phyloP scores from a whole-genome alignment of 805 yeast genomes.

The Starmerella vaccinii region DNA sequence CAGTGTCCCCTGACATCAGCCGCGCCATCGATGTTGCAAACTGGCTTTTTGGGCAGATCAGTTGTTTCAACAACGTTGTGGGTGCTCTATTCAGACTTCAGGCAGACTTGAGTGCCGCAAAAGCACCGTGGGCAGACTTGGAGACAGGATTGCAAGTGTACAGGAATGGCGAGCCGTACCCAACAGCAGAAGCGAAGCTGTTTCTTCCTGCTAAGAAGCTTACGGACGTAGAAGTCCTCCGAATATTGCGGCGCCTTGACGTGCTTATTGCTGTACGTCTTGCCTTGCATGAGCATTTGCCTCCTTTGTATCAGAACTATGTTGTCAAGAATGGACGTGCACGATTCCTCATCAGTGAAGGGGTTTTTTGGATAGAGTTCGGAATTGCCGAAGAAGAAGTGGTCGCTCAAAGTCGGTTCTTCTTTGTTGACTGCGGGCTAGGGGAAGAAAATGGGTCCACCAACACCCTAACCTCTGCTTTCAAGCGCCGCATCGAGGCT shows the following conservation, averaged over 20 bases:
- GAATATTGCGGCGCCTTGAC: slow-evolving; percentile 58
- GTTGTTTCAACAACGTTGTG: slow-evolving; percentile 50
- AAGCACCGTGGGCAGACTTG: slow-evolving; percentile 83
- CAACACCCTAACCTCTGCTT: slow-evolving; percentile 13
- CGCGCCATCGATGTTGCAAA: slow-evolving; percentile 74
- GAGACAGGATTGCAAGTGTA: slow-evolving; percentile 80
- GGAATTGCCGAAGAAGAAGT: slow-evolving; percentile 52
- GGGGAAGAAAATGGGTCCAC: slow-evolving; percentile 35
- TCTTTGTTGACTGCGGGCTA: slow-evolving; percentile 66
- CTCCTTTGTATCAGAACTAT: slow-evolving; percentile 54
- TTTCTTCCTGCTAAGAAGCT: slow-evolving; percentile 43
- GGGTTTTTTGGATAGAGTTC: slow-evolving; percentile 66
- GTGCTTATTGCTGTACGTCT: slow-evolving; percentile 62
- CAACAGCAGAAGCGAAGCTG: slow-evolving; percentile 37
- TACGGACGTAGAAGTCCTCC: slow-evolving; percentile 45
- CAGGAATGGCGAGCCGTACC: slow-evolving; percentile 62
- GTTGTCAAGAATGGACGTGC: slow-evolving; percentile 67
- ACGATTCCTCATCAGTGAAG: slow-evolving; percentile 44
- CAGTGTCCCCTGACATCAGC: slow-evolving; percentile 58
- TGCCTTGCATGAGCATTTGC: slow-evolving; percentile 52
- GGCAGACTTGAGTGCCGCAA: slow-evolving; percentile 71
- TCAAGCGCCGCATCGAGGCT: slow-evolving; percentile 41
- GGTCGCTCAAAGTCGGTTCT: slow-evolving; percentile 53
- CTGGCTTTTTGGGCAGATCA: slow-evolving; percentile 76
- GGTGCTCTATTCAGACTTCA: slow-evolving; percentile 60